Evolutionary conservation across 331 rosid genomes (phyloP), one percentile per base, ranked within the genome.

Genomic region (Spiraea crenata): DNA sequence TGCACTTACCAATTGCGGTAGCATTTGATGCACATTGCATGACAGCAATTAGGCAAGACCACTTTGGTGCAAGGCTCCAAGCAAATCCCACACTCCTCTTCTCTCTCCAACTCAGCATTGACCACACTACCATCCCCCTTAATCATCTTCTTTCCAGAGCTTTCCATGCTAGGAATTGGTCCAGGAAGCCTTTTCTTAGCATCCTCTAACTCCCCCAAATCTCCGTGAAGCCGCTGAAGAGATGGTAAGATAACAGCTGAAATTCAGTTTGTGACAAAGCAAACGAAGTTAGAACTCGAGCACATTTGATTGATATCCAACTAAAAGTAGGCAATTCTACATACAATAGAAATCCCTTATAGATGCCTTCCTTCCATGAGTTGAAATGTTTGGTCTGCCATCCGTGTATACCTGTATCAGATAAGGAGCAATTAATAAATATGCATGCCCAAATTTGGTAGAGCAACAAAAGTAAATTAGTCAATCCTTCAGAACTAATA

Each of bases 31-130:
- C 99, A 93, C 99, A 93, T 93, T 67, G 90, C 88, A 31, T 93
- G 97, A 57, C 99, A 93, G 78, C 99, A 93, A 81, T 85, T 89
- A 39, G 99, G 99, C 68, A 93, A 82, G 69, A 93, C 97, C 86
- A 93, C 86, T 83, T 89, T 93, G 57, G 97, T 85, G 76, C 99
- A 91, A 19, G 96, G 91, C 85, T 93, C 99, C 79, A 93, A 83
- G 84, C 99, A 93, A 76, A 93, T 93, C 16, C 97, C 99, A 77
- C 99, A 93, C 73, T 93, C 97, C 69, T 90, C 99, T 75, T 93
- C 99, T 77, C 97, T 83, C 76, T 91, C 93, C 77, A 82, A 80
- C 67, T 91, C 96, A 0, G 88, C 66, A 71, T 76, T 83, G 75
- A 76, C 70, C 19, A 87, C 63, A 75, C 79, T 84, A 52, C 74